Evolutionary conservation across 495 filamentous ascomycete species (phyloP).

Genomic region (Podospora fimiseda): DNA sequence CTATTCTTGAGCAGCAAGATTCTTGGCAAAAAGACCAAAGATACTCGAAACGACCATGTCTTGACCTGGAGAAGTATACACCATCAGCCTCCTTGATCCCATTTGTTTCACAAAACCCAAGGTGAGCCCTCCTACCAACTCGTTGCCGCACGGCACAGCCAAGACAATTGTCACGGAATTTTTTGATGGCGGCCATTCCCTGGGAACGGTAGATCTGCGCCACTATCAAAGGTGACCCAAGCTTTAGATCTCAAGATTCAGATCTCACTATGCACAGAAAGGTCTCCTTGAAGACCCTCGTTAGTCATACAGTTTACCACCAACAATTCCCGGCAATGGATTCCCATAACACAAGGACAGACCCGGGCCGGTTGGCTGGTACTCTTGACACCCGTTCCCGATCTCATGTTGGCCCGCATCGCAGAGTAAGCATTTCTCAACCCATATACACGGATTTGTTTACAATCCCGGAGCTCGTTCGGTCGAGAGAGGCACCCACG

Average conservation of each 20-base stretch:
- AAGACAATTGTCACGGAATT: background rate
- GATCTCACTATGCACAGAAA: background rate
- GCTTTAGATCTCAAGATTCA: background rate
- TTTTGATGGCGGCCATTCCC: slow-evolving; percentile 1
- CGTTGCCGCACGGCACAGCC: background rate
- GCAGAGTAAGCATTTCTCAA: too few species aligned
- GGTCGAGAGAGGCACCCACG: background rate
- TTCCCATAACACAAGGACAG: background rate
- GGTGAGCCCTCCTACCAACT: background rate
- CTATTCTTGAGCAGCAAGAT: background rate
- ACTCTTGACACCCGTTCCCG: background rate
- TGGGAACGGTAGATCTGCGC: slow-evolving; percentile 4
- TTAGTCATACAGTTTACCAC: too few species aligned
- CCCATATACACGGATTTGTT: too few species aligned
- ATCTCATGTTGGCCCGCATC: background rate
- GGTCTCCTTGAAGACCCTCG: background rate
- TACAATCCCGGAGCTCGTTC: background rate
- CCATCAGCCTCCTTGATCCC: background rate
- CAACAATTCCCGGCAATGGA: too few species aligned
- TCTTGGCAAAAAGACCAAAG: slow-evolving; percentile 1
- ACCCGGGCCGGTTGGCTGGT: too few species aligned
- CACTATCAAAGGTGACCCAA: background rate
- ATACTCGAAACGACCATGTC: slow-evolving; percentile 9
- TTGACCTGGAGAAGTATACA: slow-evolving; percentile 5
- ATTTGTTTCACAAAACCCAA: background rate